Evolutionary conservation across 1,284 basidiomycete genomes (phyloP), one percentile per base, ranked within the genome.

Genomic region (Melampsora larici-populina): DNA sequence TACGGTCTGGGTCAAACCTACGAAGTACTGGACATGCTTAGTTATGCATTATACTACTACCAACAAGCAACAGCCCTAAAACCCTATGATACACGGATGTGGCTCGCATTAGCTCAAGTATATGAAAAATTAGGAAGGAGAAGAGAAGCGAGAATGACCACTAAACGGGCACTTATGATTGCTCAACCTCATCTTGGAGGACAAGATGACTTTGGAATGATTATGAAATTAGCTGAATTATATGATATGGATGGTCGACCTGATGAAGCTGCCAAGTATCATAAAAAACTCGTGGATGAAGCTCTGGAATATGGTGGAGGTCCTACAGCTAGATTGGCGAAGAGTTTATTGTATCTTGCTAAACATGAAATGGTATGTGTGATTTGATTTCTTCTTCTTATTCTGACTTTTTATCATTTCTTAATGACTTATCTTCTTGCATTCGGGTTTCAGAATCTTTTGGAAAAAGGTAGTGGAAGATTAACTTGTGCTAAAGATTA

Each of bases 1-100:
- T 97, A 97, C 84, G 97, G 97, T 29, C 89, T 99, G 67, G 97
- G 95, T 0, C 96, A 99, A 83, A 94, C 95, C 24, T 99, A 99
- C 83, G 96, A 98, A 83, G 87, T 99, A 49, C 87, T 98, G 79
- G 94, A 92, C 82, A 97, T 98, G 91, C 93, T 94, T 80, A 90
- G 93, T 82, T 98, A 97, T 85, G 92, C 96, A 1, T 87, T 99
- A 67, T 90, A 97, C 84, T 99, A 99, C 85, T 98, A 96, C 83
- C 95, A 98, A 82, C 90, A 93, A 82, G 95, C 97, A 1, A 95
- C 94, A 24, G 91, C 94, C 31, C 87, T 98, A 79, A 87, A 92
- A 92, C 96, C 97, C 17, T 98, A 97, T 83, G 97, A 99, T 84
- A 91, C 94, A 63, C 89, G 96, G 31, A 88, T 99, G 85, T 99